A percentile compares a stretch with the other conserved stretches of the same genome.
These are phyloP conservation scores for Aspergillus floridensis DNA, from an alignment of 2,329 filamentous ascomycete genomes.

Conservation along the genomic window DNA sequence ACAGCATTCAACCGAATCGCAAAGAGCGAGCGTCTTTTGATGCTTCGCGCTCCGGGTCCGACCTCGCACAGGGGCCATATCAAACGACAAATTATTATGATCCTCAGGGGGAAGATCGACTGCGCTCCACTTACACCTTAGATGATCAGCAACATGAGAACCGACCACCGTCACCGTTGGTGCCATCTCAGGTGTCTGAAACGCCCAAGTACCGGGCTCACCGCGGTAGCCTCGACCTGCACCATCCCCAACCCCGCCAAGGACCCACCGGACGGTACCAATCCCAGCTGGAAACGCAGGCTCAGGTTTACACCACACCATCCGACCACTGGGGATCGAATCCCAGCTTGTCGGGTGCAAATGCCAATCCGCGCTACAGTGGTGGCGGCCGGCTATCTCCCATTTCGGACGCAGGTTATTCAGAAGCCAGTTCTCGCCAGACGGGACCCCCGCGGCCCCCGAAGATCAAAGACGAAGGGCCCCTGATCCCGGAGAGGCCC, in stretches of 20 bases:
- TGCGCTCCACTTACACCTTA: conserved; percentile 45
- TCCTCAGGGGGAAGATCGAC: conserved; percentile 45
- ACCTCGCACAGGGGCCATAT: conserved; percentile 64
- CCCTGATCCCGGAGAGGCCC: conserved; percentile 55
- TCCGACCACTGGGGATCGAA: conserved; percentile 49
- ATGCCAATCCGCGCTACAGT: conserved; percentile 36
- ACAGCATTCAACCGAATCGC: conserved; percentile 54
- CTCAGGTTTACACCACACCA: conserved; percentile 49
- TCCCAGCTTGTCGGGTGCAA: conserved; percentile 37
- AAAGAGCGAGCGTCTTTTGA: conserved; percentile 62
- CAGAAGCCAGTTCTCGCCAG: conserved; percentile 40
- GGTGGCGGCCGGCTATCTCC: conserved; percentile 44
- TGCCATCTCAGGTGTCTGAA: conserved; percentile 57
- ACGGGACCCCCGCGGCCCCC: conserved; percentile 50
- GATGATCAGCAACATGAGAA: conserved; percentile 43
- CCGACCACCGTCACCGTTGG: conserved; percentile 59
- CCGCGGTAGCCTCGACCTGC: conserved; percentile 61
- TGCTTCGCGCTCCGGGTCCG: conserved; percentile 74
- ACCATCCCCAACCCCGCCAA: conserved; percentile 63
- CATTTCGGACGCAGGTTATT: conserved; percentile 48
- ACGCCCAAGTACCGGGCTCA: conserved; percentile 65
- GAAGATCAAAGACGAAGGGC: conserved; percentile 57
- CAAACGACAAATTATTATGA: conserved; percentile 46
- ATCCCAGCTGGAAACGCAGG: conserved; percentile 59
- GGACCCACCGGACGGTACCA: conserved; percentile 63